These are phyloP conservation scores for Paraleonurus japonicus DNA, from an alignment of 257 asterid genomes.

Conservation along the genomic window DNA sequence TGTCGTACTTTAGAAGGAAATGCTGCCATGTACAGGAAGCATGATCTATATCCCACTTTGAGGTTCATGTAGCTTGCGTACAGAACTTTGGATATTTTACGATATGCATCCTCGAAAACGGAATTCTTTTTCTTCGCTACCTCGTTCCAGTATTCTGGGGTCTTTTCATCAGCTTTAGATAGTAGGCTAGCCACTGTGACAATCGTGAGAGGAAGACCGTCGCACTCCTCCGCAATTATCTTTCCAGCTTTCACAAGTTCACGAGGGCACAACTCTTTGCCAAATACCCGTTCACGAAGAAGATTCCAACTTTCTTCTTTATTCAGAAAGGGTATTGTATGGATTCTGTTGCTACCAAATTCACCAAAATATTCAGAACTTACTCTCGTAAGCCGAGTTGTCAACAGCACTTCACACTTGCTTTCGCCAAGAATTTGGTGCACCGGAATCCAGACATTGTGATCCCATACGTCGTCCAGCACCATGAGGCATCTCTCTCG, in stretches of 20 bases:
- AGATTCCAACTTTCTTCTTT: background rate
- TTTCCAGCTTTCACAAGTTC: background rate
- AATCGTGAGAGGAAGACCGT: constrained; percentile 22
- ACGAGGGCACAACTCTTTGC: background rate
- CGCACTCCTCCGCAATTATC: constrained; percentile 9
- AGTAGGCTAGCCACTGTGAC: too few relatives aligned
- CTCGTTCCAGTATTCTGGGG: background rate
- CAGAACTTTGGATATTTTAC: background rate
- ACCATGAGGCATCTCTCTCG: background rate
- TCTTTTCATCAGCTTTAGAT: background rate
- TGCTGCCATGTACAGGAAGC: constrained; percentile 22
- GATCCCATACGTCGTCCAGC: background rate
- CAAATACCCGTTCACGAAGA: background rate
- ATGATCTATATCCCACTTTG: background rate
- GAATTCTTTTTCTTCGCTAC: background rate
- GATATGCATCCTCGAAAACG: background rate
- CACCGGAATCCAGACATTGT: too few relatives aligned
- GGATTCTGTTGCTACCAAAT: background rate
- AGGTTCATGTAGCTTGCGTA: background rate
- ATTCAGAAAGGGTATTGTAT: background rate
- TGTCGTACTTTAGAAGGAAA: background rate
- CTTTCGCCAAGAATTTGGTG: too few relatives aligned
- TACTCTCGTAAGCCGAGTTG: background rate
- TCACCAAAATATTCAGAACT: background rate
- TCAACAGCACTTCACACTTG: background rate